These are phyloP conservation scores for Clohesyomyces aquaticus DNA, from an alignment of 495 filamentous ascomycete genomes.

Conservation along the genomic window DNA sequence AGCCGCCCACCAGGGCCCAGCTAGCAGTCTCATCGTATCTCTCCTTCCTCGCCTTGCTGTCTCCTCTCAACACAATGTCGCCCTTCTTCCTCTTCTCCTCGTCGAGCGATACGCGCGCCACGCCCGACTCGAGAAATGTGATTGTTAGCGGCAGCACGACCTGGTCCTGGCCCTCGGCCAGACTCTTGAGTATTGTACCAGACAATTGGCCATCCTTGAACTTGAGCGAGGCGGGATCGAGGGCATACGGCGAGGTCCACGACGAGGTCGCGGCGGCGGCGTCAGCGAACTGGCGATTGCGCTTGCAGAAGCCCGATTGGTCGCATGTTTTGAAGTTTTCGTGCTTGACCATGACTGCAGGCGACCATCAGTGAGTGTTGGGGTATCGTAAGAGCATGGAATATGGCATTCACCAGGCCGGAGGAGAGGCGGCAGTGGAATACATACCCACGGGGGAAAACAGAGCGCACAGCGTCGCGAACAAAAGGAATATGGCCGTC, in stretches of 20 bases:
- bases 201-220: conserved; percentile 81
- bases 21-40: conserved; percentile 88
- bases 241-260: conserved; percentile 82
- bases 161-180: conserved; percentile 62
- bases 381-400: no score
- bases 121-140: conserved; percentile 85
- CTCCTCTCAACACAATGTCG: conserved; percentile 83
- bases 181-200: conserved; percentile 76
- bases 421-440: conserved; percentile 20
- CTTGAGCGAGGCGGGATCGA: conserved; percentile 68
- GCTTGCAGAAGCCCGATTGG: conserved; percentile 95
- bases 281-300: conserved; percentile 89
- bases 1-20: conserved; percentile 82
- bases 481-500: conserved; percentile 39
- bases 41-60: conserved; percentile 84
- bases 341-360: conserved; percentile 80
- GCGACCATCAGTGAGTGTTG: conserved; percentile 4
- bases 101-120: conserved; percentile 83
- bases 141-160: conserved; percentile 81
- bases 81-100: conserved; percentile 88
- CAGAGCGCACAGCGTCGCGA: conserved; percentile 36
- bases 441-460: conserved; percentile 45
- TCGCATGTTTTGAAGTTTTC: conserved; percentile 94
- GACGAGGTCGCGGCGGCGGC: conserved; percentile 60
- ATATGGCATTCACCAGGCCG: no score